phyloP scores from a whole-genome alignment of 2,329 filamentous ascomycete species.

The Exophiala sideris region DNA sequence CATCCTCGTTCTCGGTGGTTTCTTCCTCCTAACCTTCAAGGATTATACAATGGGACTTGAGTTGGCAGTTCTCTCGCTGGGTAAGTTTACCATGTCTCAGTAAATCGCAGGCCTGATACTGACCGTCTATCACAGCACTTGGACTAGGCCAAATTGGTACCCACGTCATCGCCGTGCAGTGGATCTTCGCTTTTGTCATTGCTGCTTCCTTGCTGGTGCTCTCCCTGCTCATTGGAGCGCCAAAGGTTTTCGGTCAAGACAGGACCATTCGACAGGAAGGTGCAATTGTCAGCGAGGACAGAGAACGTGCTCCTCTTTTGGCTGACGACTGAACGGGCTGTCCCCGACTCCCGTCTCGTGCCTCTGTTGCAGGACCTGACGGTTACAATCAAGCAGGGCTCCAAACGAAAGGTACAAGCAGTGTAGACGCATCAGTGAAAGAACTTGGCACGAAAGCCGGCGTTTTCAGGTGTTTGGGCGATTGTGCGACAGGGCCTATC shows the following conservation, averaged over 20 bases:
- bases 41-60: slow-evolving; percentile 76
- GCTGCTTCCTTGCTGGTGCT: slow-evolving; percentile 70
- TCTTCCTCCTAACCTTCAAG: slow-evolving; percentile 72
- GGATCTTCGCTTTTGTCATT: slow-evolving; percentile 87
- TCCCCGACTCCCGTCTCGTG: neutral
- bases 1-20: slow-evolving; percentile 69
- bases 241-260: slow-evolving; percentile 60
- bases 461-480: too few relatives aligned
- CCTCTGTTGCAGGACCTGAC: neutral
- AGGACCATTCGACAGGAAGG: slow-evolving; percentile 47
- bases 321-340: slow-evolving; percentile 36
- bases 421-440: too few relatives aligned
- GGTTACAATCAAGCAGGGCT: neutral
- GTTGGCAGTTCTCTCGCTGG: slow-evolving; percentile 68
- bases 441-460: too few relatives aligned
- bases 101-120: neutral
- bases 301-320: slow-evolving; percentile 54
- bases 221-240: slow-evolving; percentile 63
- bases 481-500: too few relatives aligned
- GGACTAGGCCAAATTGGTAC: slow-evolving; percentile 73
- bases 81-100: slow-evolving; percentile 42
- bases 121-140: slow-evolving; percentile 48
- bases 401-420: neutral
- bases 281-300: slow-evolving; percentile 46
- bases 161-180: slow-evolving; percentile 75